Conservation (phyloP, 345 rosid genomes). For the Eutrema heterophyllum region DNA sequence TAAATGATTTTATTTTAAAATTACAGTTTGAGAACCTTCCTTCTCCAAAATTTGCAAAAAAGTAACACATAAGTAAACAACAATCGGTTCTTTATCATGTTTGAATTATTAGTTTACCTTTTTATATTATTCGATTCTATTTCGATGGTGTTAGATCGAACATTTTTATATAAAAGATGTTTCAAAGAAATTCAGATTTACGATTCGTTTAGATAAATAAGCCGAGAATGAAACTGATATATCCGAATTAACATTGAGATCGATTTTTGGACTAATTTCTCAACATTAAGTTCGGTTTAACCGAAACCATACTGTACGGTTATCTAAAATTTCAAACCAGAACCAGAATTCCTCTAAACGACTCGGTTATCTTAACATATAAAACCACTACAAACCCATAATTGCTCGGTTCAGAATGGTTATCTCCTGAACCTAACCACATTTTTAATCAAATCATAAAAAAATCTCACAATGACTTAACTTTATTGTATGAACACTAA, state of each 20-base stretch:
- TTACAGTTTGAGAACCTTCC: neutral
- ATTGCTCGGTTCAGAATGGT: no score
- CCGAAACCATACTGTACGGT: neutral
- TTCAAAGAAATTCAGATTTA: neutral
- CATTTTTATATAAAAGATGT: neutral
- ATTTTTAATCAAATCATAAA: neutral
- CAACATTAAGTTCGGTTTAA: neutral
- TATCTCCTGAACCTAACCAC: constrained; percentile 3
- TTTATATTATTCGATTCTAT: neutral
- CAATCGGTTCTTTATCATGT: neutral
- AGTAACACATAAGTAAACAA: neutral
- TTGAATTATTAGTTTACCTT: neutral
- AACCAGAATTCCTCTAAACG: neutral
- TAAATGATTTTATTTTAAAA: neutral
- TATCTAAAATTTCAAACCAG: neutral
- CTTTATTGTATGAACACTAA: neutral
- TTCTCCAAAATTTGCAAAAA: neutral
- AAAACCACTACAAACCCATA: neutral
- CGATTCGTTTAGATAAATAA: neutral
- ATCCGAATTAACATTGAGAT: neutral
- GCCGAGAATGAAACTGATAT: neutral
- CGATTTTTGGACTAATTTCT: neutral
- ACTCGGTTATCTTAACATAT: neutral
- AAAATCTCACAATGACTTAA: neutral
- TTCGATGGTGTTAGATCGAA: neutral